A percentile compares a stretch with the other conserved stretches of the same genome.
phyloP scores from a whole-genome alignment of 2,329 filamentous ascomycete species.

The Berkeleyomyces basicola region DNA sequence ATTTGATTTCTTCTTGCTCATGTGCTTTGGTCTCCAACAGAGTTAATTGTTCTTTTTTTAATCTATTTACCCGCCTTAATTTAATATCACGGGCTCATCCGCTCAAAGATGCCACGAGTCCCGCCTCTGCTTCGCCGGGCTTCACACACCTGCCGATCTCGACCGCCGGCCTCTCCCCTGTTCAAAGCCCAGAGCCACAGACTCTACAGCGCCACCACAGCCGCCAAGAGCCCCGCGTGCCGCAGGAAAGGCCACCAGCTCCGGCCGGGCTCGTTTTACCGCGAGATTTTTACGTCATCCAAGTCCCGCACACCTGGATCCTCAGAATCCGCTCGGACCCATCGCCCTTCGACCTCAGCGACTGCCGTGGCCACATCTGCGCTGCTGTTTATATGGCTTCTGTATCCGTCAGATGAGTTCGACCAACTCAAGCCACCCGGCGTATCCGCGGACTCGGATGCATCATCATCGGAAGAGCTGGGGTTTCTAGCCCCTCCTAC shows the following conservation, averaged over 20 bases:
- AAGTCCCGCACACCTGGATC: neutral
- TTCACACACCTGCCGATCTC: neutral
- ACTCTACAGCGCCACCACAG: neutral
- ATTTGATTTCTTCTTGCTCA: neutral
- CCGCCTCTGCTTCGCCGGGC: slow-evolving; percentile 6
- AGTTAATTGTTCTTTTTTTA: neutral
- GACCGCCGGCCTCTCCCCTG: neutral
- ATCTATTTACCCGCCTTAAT: neutral
- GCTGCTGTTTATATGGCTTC: slow-evolving; percentile 26
- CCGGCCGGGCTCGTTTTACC: slow-evolving; percentile 9
- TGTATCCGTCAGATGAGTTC: slow-evolving; percentile 29
- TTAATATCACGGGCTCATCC: neutral
- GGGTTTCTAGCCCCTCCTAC: slow-evolving; percentile 9
- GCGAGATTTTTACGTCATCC: slow-evolving; percentile 10
- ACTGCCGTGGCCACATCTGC: slow-evolving; percentile 3
- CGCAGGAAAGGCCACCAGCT: neutral
- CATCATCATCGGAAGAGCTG: neutral
- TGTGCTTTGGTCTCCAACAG: neutral
- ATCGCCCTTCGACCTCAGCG: neutral
- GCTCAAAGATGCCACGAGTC: slow-evolving; percentile 6
- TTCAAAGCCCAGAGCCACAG: neutral
- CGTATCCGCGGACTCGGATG: neutral
- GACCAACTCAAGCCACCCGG: slow-evolving; percentile 12
- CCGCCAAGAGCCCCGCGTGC: neutral
- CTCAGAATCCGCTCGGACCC: neutral